Base-by-base conservation (phyloP, 306 rosid species). In the Pyrus betulifolia region DNA sequence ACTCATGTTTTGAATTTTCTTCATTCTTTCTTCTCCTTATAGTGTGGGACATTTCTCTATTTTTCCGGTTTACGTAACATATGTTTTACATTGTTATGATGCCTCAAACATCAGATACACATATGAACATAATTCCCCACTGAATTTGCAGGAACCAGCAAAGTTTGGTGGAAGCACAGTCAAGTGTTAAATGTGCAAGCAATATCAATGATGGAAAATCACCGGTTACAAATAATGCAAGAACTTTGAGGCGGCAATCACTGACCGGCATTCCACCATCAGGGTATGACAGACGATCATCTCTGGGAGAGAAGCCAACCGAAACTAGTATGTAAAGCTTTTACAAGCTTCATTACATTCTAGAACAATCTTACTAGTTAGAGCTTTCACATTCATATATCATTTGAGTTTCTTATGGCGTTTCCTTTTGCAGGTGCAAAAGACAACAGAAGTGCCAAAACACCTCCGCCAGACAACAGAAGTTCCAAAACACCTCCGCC, bases 401-500 rank as follows among this genome's bases (percentile, higher is more conserved):
- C 23, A 44, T 63, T 70, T 67, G 80, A 63, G 71, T 74, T 17
- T 44, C 30, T 33, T 76, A 18, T 35, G 82, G 75, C 71, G 23
- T 58, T 61, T 35, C 55, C 40, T 25, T 60, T n/a, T 71, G 82
- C 69, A 94, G 97, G 83, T 81, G 85, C 79, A 33, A 86, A 79
- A 55, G 93, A 89, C 22, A 79, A 49, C 33, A 86, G 88, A 85
- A 88, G 78, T 86, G 88, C 89, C 15, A 90, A 84, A 82, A 89
- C 97, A 22, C 98, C 98, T 86, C 94, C 97, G 49, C 86, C 91
- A 55, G 93, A 88, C 30, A 79, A 49, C 33, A 86, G 88, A 85
- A 88, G 78, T 86, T 87, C 88, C 14, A 90, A 84, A 82, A 89
- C 97, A 22, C 98, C 97, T 86, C 95, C 97, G 51, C 86, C 92